A percentile compares a stretch with the other conserved stretches of the same genome.
phyloP scores from a whole-genome alignment of 768 basidiomycete species.

The Boletus reticulatus region DNA sequence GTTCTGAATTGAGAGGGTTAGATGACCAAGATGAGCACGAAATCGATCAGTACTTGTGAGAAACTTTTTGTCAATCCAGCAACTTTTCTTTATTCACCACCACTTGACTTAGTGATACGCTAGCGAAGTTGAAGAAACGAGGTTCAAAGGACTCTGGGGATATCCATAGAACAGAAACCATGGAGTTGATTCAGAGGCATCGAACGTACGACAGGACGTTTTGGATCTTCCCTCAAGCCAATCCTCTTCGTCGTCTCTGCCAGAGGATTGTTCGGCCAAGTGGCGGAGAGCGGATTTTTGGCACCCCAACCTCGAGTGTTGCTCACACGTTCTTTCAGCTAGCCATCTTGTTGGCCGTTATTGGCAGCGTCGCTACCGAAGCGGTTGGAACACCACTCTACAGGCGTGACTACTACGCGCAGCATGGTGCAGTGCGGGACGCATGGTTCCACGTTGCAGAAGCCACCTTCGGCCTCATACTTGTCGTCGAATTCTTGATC shows the following conservation, averaged over 20 bases:
- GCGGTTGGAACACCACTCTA: slow-evolving; percentile 82
- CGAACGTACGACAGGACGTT: slow-evolving; percentile 89
- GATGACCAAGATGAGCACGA: slow-evolving; percentile 48
- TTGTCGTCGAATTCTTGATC: slow-evolving; percentile 82
- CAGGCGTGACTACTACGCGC: slow-evolving; percentile 64
- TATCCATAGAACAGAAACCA: slow-evolving; percentile 64
- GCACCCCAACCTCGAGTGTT: slow-evolving; percentile 61
- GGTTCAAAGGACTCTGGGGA: slow-evolving; percentile 60
- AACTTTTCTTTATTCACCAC: slow-evolving; percentile 5
- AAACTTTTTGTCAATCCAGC: not conserved
- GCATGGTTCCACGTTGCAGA: slow-evolving; percentile 92
- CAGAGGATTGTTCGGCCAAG: slow-evolving; percentile 84
- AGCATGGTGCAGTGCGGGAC: slow-evolving; percentile 56
- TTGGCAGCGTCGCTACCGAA: slow-evolving; percentile 81
- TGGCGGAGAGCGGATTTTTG: slow-evolving; percentile 84
- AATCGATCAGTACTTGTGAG: slow-evolving; percentile 73
- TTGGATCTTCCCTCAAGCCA: slow-evolving; percentile 85
- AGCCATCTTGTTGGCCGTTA: slow-evolving; percentile 67
- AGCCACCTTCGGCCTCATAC: slow-evolving; percentile 61
- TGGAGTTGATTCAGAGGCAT: slow-evolving; percentile 86
- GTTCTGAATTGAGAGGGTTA: slow-evolving; percentile 30
- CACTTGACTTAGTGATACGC: slow-evolving; percentile 50
- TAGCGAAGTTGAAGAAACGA: slow-evolving; percentile 55
- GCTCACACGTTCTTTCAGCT: slow-evolving; percentile 74
- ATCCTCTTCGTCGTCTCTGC: slow-evolving; percentile 66